Percentiles rank a stretch among this genome's conserved stretches.
Evolutionary conservation across 164 flowering plant genomes (phyloP).

Genomic region (Liquidambar formosana): DNA sequence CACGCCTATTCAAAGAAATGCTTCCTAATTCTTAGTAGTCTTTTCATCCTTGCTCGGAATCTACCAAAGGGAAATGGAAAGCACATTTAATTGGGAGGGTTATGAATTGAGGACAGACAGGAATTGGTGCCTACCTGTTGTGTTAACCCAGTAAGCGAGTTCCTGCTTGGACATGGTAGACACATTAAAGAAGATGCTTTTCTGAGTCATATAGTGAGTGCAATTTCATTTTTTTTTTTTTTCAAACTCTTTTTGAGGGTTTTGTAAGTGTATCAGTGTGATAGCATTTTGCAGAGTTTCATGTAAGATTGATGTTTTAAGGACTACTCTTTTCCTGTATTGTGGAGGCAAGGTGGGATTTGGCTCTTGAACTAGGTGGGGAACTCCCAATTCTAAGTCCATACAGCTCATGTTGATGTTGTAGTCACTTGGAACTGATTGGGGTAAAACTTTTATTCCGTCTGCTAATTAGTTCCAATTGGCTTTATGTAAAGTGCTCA

Average conservation of each 20-base stretch:
- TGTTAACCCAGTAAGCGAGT: background rate
- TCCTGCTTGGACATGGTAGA: slow-evolving; percentile 12
- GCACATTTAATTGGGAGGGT: background rate
- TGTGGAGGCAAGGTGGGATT: background rate
- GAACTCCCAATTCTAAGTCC: background rate
- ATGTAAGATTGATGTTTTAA: background rate
- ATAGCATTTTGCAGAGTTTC: background rate
- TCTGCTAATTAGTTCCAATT: too few relatives aligned
- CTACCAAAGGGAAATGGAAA: background rate
- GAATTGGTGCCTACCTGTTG: background rate
- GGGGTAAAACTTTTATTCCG: too few relatives aligned
- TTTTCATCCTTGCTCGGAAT: background rate
- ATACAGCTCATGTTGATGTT: background rate
- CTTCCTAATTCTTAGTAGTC: slow-evolving; percentile 15
- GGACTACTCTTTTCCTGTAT: background rate
- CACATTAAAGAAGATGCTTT: background rate
- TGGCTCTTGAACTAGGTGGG: background rate
- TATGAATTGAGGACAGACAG: background rate
- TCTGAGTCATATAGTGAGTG: background rate
- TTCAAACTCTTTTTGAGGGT: background rate
- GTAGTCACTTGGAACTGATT: too few relatives aligned
- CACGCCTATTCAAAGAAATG: slow-evolving; percentile 64
- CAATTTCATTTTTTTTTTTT: background rate
- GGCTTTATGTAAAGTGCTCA: too few relatives aligned
- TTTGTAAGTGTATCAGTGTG: background rate